phyloP scores from a whole-genome alignment of 2,329 filamentous ascomycete genomes.

The Hypoxylon rubiginosum region DNA sequence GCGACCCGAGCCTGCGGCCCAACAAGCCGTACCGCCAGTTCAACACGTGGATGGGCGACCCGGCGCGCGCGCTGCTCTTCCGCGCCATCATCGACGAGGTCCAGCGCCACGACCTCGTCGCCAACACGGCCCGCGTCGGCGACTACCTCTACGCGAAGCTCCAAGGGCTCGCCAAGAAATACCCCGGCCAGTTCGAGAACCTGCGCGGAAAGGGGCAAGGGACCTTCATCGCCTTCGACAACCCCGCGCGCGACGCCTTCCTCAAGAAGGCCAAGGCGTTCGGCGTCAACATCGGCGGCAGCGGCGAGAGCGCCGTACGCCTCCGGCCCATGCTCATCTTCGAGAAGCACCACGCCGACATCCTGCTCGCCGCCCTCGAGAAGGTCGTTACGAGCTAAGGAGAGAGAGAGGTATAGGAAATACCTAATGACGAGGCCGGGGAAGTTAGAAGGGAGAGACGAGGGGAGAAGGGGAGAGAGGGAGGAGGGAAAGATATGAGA shows the following conservation, averaged over 20 bases:
- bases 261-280: constrained; percentile 81
- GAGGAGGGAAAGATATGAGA: background rate
- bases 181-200: constrained; percentile 84
- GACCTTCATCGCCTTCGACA: constrained; percentile 95
- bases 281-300: constrained; percentile 90
- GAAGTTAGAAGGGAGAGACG: constrained; percentile 14
- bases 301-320: constrained; percentile 80
- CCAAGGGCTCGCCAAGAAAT: constrained; percentile 74
- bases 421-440: background rate
- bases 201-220: constrained; percentile 88
- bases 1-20: constrained; percentile 81
- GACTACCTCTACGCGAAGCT: constrained; percentile 82
- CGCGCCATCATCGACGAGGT: constrained; percentile 87
- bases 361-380: constrained; percentile 83
- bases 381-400: constrained; percentile 70
- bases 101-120: constrained; percentile 80
- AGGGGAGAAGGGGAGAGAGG: background rate
- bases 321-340: constrained; percentile 93
- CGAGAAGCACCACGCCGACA: constrained; percentile 90
- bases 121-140: constrained; percentile 81
- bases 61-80: constrained; percentile 86
- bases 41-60: constrained; percentile 98
- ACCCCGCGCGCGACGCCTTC: constrained; percentile 82
- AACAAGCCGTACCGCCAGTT: constrained; percentile 97
- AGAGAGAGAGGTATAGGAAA: no score